Percentiles rank a stretch among this genome's conserved stretches.
phyloP scores from a whole-genome alignment of 2,329 filamentous ascomycete species.

The Didymella pomorum region DNA sequence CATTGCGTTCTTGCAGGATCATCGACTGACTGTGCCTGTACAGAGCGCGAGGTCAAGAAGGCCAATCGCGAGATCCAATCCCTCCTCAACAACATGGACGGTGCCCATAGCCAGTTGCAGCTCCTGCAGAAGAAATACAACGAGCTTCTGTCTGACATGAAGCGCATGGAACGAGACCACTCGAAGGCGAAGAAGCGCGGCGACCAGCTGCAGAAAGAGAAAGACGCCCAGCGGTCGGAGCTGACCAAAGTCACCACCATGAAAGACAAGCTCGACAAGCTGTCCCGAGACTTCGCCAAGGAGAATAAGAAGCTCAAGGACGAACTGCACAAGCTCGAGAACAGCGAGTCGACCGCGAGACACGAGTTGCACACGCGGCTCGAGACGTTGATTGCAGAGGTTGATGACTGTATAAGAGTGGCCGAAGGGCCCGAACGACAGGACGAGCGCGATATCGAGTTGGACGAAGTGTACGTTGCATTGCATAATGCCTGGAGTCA shows the following conservation, averaged over 20 bases:
- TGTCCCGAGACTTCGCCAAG: conserved; percentile 91
- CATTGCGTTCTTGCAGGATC: background rate
- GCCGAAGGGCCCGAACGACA: conserved; percentile 78
- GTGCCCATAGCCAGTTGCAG: conserved; percentile 89
- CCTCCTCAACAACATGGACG: conserved; percentile 86
- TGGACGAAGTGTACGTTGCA: conserved; percentile 81
- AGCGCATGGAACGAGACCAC: conserved; percentile 91
- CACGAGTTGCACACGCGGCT: conserved; percentile 86
- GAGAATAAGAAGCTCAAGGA: conserved; percentile 99
- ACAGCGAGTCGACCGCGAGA: conserved; percentile 82
- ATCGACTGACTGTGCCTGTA: conserved; percentile 42
- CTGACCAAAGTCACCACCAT: conserved; percentile 88
- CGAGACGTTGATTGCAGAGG: conserved; percentile 78
- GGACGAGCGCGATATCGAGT: conserved; percentile 83
- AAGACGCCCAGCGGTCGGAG: conserved; percentile 87
- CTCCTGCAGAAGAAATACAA: conserved; percentile 89
- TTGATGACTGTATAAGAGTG: conserved; percentile 87
- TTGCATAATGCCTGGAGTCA: background rate
- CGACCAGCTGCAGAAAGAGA: conserved; percentile 95
- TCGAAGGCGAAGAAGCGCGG: conserved; percentile 95
- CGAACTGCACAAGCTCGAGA: conserved; percentile 84
- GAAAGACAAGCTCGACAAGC: conserved; percentile 96
- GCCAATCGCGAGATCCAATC: conserved; percentile 90
- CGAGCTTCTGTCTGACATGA: conserved; percentile 92
- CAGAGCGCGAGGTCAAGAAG: conserved; percentile 93